phyloP scores from a whole-genome alignment of 2,329 filamentous ascomycete genomes.

The Aureobasidium uvarum region DNA sequence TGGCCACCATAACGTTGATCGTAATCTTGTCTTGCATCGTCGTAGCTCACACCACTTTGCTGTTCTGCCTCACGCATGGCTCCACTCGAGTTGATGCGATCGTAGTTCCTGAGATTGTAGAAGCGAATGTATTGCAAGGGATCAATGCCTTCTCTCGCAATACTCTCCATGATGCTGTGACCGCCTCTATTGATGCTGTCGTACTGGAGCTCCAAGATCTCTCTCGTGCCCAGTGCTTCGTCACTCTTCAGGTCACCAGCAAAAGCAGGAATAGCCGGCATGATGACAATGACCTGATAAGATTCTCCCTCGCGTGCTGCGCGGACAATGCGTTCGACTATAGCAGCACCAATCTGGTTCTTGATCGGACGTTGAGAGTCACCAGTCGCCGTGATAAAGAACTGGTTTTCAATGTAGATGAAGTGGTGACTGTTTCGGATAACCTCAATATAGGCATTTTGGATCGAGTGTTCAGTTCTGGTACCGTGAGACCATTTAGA shows the following conservation, averaged over 20 bases:
- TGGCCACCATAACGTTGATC: conserved; percentile 53
- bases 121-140: conserved; percentile 74
- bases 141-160: conserved; percentile 65
- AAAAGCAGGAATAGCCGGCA: conserved; percentile 78
- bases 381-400: conserved; percentile 80
- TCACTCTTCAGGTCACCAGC: conserved; percentile 74
- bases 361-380: conserved; percentile 68
- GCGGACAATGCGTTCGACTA: conserved; percentile 72
- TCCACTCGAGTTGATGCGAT: conserved; percentile 70
- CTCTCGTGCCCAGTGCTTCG: conserved; percentile 70
- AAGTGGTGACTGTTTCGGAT: conserved; percentile 89
- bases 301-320: conserved; percentile 64
- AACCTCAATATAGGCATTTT: conserved; percentile 81
- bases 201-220: conserved; percentile 89
- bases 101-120: conserved; percentile 82
- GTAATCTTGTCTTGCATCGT: conserved; percentile 62
- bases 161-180: conserved; percentile 71
- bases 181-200: conserved; percentile 74
- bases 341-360: conserved; percentile 75
- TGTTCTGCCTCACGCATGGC: conserved; percentile 62
- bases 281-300: conserved; percentile 74
- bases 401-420: conserved; percentile 66
- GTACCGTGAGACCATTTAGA: conserved; percentile 61
- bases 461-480: conserved; percentile 72
- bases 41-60: conserved; percentile 65